phyloP scores from a whole-genome alignment of 1,284 basidiomycete species.

The Tremellales sp. region DNA sequence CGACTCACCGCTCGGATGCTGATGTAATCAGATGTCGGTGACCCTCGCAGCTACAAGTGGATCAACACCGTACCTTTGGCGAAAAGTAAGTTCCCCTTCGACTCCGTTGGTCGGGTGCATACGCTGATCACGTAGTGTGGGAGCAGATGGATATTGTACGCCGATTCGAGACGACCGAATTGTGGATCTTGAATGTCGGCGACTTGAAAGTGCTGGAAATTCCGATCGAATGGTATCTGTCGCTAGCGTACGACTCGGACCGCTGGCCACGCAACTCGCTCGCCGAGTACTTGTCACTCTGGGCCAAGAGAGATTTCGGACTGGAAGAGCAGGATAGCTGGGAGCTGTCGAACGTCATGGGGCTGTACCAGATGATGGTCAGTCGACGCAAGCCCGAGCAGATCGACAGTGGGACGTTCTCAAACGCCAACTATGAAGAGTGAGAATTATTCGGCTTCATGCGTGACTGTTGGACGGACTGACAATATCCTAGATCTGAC shows the following conservation, averaged over 20 bases:
- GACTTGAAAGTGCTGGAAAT: conserved; percentile 67
- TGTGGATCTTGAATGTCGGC: conserved; percentile 53
- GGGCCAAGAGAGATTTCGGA: conserved; percentile 66
- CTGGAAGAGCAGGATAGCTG: conserved; percentile 44
- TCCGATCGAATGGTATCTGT: conserved; percentile 66
- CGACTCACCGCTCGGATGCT: not conserved
- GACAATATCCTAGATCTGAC: not conserved
- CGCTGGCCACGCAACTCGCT: conserved; percentile 56
- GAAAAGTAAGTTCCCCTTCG: conserved; percentile 13
- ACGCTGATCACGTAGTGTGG: conserved; percentile 20
- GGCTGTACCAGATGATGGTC: conserved; percentile 53
- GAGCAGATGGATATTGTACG: conserved; percentile 33
- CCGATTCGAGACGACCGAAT: conserved; percentile 22
- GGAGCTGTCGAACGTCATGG: conserved; percentile 56
- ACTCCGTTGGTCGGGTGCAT: not conserved
- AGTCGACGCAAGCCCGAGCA: conserved; percentile 64
- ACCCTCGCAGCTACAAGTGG: conserved; percentile 48
- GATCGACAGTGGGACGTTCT: conserved; percentile 60
- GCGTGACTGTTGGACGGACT: not conserved
- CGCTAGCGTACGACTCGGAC: conserved; percentile 59
- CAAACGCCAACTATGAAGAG: conserved; percentile 64
- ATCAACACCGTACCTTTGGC: conserved; percentile 35
- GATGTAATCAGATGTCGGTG: conserved; percentile 32
- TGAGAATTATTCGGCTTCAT: too few relatives aligned
- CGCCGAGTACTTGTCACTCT: conserved; percentile 54